Base-by-base conservation (phyloP, 257 asterid genomes). In the Primulina huaijiensis region DNA sequence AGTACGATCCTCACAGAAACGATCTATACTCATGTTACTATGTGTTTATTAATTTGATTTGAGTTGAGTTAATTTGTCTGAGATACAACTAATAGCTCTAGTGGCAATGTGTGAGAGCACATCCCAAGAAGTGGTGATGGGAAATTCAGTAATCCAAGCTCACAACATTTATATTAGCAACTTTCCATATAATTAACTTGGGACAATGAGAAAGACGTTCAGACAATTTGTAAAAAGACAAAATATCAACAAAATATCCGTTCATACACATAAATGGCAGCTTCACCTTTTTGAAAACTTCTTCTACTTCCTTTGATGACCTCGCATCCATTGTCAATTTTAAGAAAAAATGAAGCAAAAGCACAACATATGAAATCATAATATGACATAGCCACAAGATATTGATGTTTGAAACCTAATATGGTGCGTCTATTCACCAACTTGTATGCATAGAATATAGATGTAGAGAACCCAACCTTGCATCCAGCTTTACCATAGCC, bases 291-390 rank as follows among this genome's bases (percentile, higher is more conserved):
- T 83, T 83, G 83, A 90, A 89, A 40, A 94, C 99, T 69, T 87
- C 97, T 69, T 91, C 97, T 9, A 97, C 99, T 72, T 94, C 97
- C 83, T 85, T 91, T n/a, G 96, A 91, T 60, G 99, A 94, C 85
- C 99, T 89, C 40, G 99, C 95, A 77, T 27, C 56, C 74, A 50
- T 43, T 46, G 72, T 76, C 76, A 80, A 29, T 65, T 55, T 46
- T 57, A 46, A 68, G 64, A 38, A 55, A 35, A 34, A 7, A 0
- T 14, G 62, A 72, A 69, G 50, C n/a, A 68, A 60, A 78, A 58
- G 61, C 67, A 46, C 20, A 46, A 0, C 53, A 12, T n/a, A 43
- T 10, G 46, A 38, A 38, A 9, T 12, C n/a, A 43, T 37, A 37
- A 7, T 37, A 7, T 10, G n/a, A 12, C 2, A 43, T 10, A 43